A percentile compares a stretch with the other conserved stretches of the same genome.
Evolutionary conservation across 148 eudicot species (phyloP).

Genomic region (Cornus florida): DNA sequence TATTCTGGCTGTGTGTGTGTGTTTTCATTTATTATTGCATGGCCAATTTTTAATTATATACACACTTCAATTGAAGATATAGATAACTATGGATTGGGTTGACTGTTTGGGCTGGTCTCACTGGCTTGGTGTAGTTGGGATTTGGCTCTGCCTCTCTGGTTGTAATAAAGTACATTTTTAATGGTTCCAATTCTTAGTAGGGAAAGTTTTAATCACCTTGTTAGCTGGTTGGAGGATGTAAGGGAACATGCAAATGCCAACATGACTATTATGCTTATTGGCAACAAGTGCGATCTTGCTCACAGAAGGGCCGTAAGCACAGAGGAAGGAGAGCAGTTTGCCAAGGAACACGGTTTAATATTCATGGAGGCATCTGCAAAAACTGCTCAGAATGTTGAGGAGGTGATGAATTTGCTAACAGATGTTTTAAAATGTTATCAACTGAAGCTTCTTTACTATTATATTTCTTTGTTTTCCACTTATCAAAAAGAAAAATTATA

Average conservation of each 20-base stretch:
- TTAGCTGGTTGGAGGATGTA: slow-evolving; percentile 65
- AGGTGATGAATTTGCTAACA: slow-evolving; percentile 24
- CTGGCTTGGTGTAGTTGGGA: neutral
- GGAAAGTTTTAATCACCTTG: slow-evolving; percentile 61
- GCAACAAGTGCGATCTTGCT: slow-evolving; percentile 55
- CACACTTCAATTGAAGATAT: neutral
- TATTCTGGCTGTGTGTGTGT: neutral
- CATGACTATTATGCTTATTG: slow-evolving; percentile 59
- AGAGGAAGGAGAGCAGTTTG: slow-evolving; percentile 66
- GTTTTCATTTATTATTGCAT: neutral
- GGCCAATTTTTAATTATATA: neutral
- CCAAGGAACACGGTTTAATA: slow-evolving; percentile 54
- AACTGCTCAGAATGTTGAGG: slow-evolving; percentile 60
- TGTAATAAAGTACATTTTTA: neutral
- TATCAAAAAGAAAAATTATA: too few relatives aligned
- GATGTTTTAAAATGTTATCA: neutral
- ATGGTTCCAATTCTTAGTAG: slow-evolving; percentile 31
- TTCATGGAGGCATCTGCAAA: slow-evolving; percentile 61
- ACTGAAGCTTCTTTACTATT: too few relatives aligned
- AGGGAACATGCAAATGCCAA: slow-evolving; percentile 57
- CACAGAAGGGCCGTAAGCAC: slow-evolving; percentile 58
- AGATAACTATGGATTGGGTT: neutral
- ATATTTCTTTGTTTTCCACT: too few relatives aligned
- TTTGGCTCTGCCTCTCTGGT: slow-evolving; percentile 6
- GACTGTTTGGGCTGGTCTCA: neutral